phyloP scores from a whole-genome alignment of 805 yeast genomes.

The Ogataea kodamae region DNA sequence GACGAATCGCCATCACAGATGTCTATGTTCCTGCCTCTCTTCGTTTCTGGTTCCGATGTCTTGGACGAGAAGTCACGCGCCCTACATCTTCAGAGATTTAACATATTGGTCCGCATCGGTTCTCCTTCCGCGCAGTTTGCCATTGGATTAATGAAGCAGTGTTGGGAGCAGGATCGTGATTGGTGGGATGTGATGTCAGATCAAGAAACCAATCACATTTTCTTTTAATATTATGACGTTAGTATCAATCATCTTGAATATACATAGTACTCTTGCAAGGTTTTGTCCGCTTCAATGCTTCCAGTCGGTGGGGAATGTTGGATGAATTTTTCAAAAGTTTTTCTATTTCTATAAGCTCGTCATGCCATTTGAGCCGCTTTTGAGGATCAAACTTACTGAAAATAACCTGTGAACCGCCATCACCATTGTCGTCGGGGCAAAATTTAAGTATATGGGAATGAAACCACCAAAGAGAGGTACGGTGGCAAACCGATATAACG shows the following conservation, averaged over 20 bases:
- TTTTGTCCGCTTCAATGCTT: constrained; percentile 44
- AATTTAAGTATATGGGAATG: constrained; percentile 80
- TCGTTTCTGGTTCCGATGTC: constrained; percentile 59
- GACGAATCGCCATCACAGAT: constrained; percentile 49
- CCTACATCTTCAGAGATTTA: constrained; percentile 40
- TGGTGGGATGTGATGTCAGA: constrained; percentile 47
- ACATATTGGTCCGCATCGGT: constrained; percentile 40
- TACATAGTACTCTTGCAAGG: constrained; percentile 20
- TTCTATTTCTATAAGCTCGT: constrained; percentile 71
- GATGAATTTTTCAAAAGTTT: constrained; percentile 69
- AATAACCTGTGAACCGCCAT: too few species aligned
- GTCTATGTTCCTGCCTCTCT: constrained; percentile 52
- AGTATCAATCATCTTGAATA: constrained; percentile 23
- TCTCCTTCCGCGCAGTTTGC: constrained; percentile 32
- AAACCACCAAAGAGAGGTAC: constrained; percentile 90
- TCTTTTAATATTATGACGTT: too few species aligned
- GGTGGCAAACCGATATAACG: constrained; percentile 84
- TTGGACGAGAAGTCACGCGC: constrained; percentile 34
- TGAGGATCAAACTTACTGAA: constrained; percentile 67
- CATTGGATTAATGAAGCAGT: constrained; percentile 41
- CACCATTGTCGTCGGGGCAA: too few species aligned
- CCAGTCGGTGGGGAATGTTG: constrained; percentile 59
- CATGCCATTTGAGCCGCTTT: constrained; percentile 68
- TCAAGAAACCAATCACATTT: constrained; percentile 42
- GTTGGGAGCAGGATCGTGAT: constrained; percentile 52